phyloP scores from a whole-genome alignment of 192 early-diverging fungal species.

The Coemansia sp. region DNA sequence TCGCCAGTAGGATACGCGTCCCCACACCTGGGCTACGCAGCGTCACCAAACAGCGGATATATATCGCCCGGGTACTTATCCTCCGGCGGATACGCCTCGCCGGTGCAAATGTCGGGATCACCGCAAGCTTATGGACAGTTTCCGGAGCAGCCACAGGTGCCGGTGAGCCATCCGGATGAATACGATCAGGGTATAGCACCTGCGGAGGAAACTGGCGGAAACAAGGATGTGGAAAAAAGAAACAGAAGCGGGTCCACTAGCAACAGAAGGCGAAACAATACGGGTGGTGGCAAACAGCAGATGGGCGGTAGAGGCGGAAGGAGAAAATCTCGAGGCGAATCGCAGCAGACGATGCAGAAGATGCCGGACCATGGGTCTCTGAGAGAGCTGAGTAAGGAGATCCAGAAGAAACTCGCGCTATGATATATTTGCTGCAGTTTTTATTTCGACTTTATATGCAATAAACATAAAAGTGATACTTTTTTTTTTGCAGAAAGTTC shows the following conservation, averaged over 20 bases:
- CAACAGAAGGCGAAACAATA: slow-evolving; percentile 2
- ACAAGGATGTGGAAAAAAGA: neutral
- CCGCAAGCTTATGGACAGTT: slow-evolving; percentile 26
- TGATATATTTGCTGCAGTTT: neutral
- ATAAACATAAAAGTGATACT: no score
- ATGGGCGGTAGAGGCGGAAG: neutral
- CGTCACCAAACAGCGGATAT: slow-evolving; percentile 4
- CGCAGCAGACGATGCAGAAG: neutral
- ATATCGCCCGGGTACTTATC: slow-evolving; percentile 18
- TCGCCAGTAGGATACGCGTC: slow-evolving; percentile 26
- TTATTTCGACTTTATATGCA: neutral
- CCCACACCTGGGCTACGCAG: slow-evolving; percentile 10
- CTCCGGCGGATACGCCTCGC: slow-evolving; percentile 21
- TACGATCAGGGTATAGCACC: neutral
- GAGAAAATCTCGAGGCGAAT: neutral
- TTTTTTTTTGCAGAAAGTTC: no score
- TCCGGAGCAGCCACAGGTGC: slow-evolving; percentile 13
- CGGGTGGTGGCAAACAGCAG: neutral
- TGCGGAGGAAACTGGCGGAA: neutral
- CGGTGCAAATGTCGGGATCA: slow-evolving; percentile 26
- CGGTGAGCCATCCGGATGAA: neutral
- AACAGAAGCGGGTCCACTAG: neutral
- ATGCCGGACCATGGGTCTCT: neutral
- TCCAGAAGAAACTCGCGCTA: slow-evolving; percentile 40
- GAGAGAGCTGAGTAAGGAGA: slow-evolving; percentile 19